Percentiles rank a stretch among this genome's conserved stretches.
Evolutionary conservation across 2,329 filamentous ascomycete genomes (phyloP).

Genomic region (Aspergillus quadrilineatus): DNA sequence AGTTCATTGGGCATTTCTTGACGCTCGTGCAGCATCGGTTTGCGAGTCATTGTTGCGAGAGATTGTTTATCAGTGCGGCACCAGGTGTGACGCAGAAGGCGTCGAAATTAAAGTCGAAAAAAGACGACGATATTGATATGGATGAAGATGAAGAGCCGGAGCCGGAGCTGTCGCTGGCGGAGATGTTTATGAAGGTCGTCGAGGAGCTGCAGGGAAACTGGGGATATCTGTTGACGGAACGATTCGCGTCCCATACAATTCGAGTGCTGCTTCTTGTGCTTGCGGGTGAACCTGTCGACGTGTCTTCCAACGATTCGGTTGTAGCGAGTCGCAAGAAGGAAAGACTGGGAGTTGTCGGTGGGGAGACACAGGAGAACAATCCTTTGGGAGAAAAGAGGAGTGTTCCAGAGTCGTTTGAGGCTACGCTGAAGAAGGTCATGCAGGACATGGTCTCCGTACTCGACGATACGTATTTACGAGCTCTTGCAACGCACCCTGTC

Average conservation of each 20-base stretch:
- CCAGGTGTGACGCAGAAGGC: constrained; percentile 75
- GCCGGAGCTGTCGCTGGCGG: constrained; percentile 63
- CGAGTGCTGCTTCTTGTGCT: constrained; percentile 82
- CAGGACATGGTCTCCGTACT: constrained; percentile 70
- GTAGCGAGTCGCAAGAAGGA: constrained; percentile 93
- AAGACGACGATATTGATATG: neutral
- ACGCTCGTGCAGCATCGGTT: constrained; percentile 93
- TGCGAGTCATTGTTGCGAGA: constrained; percentile 95
- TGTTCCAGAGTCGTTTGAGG: constrained; percentile 76
- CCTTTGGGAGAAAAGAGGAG: constrained; percentile 48
- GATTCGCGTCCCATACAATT: constrained; percentile 86
- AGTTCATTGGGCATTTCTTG: constrained; percentile 82
- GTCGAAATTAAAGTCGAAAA: constrained; percentile 40
- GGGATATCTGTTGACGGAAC: constrained; percentile 78
- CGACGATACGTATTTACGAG: constrained; percentile 75
- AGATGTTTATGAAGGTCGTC: constrained; percentile 76
- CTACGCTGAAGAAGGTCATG: constrained; percentile 79
- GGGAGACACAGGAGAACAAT: constrained; percentile 52
- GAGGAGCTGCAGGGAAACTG: constrained; percentile 86
- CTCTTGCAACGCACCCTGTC: constrained; percentile 82
- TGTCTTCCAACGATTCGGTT: constrained; percentile 67
- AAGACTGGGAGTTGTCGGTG: constrained; percentile 63
- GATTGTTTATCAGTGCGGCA: constrained; percentile 80
- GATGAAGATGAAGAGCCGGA: constrained; percentile 22
- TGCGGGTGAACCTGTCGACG: constrained; percentile 76